Evolutionary conservation across 2,329 filamentous ascomycete species (phyloP), one percentile per base, ranked within the genome.

Genomic region (Colletotrichum paranaense): DNA sequence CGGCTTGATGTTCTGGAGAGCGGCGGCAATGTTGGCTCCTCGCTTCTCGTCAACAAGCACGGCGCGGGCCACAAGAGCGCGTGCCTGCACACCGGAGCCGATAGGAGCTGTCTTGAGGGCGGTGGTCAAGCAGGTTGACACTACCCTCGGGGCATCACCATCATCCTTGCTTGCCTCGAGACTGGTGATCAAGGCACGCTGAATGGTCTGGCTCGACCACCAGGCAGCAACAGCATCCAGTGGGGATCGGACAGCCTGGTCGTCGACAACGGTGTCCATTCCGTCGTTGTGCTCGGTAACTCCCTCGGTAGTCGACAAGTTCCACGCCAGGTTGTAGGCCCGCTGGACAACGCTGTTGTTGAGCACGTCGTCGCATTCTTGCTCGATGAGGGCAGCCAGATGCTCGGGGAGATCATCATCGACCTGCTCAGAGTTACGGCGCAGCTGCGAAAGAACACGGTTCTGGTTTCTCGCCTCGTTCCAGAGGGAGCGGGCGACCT

Each of bases 141-240:
- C 83, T 49, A 80, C 81, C 38, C 82, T 80, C 67, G 82, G 81
- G n/a, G 79, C 83, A 12, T 82, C 80, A 3, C 82, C 80, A 22
- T 84, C 83, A 12, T 87, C 86, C 72, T 88, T 88, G 38, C 86
- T 82, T 16, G 84, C 83, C 55, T 89, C 88, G 42, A 97, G 86
- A 46, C 89, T 92, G 19, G 86, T 86, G 14, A 91, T 86, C 32
- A 98, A 87, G 3, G 91, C 91, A 70, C 89, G 88, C 77, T 95
- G 93, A 49, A 98, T 84, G 14, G 90, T 87, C 68, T 92, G 87
- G 75, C 68, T 94, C 0, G 95, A 97, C 86, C 92, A 97, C 95
- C 95, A 98, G 2, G 95, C 94, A 7, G 95, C 94, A 64, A 98
- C 90, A 14, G 95, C 95, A 81, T 98, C 96, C 76, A 98, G 89